These are phyloP conservation scores for Bonia amplexicaulis DNA, from an alignment of 176 grass and related monocot genomes.

Conservation along the genomic window DNA sequence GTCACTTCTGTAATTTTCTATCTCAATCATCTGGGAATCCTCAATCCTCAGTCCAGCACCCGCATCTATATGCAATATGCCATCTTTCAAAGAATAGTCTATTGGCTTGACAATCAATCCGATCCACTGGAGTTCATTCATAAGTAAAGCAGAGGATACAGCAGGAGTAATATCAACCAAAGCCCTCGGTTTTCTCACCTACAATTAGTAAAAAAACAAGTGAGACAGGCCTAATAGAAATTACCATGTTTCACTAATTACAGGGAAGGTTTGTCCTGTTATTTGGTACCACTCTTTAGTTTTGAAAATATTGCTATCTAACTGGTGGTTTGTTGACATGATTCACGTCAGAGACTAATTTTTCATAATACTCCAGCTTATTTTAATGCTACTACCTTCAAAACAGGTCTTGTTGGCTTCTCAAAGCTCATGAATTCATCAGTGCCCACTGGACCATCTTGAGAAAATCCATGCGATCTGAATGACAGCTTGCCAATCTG, in stretches of 20 bases:
- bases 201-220: background rate
- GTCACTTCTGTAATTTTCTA: conserved; percentile 54
- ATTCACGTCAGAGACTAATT: background rate
- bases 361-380: background rate
- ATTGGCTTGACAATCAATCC: conserved; percentile 91
- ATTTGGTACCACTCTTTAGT: background rate
- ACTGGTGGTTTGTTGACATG: background rate
- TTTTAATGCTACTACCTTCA: conserved; percentile 63
- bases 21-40: conserved; percentile 86
- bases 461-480: conserved; percentile 95
- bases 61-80: conserved; percentile 85
- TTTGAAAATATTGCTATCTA: conserved; percentile 2
- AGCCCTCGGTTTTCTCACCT: conserved; percentile 93
- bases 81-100: conserved; percentile 89
- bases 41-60: conserved; percentile 87
- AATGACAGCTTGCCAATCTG: conserved; percentile 96
- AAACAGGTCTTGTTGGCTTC: conserved; percentile 88
- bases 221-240: background rate
- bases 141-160: conserved; percentile 83
- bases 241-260: background rate
- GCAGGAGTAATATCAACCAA: conserved; percentile 90
- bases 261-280: background rate
- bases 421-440: conserved; percentile 99
- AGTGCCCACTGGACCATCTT: conserved; percentile 75
- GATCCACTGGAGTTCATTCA: conserved; percentile 98